These are phyloP conservation scores for Echria macrotheca DNA, from an alignment of 495 filamentous ascomycete genomes.

Conservation along the genomic window DNA sequence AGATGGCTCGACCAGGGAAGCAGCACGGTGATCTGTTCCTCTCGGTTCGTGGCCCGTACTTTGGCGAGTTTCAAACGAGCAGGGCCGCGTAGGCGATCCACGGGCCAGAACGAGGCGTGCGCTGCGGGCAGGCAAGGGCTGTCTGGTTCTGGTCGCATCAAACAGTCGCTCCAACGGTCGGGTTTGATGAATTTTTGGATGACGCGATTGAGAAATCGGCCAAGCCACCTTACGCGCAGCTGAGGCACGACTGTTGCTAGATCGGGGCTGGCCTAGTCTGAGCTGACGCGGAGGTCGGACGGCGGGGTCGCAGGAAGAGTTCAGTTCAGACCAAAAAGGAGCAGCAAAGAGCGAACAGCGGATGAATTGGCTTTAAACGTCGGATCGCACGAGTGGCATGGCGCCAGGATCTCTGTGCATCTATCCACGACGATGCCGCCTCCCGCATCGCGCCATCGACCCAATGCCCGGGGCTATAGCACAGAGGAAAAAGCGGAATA, in stretches of 20 bases:
- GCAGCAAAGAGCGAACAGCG: neutral
- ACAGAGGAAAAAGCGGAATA: neutral
- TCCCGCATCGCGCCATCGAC: neutral
- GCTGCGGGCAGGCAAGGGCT: neutral
- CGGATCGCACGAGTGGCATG: too few relatives aligned
- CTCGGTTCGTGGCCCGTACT: neutral
- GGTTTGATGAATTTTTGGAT: neutral
- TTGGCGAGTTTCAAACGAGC: conserved; percentile 7
- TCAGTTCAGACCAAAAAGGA: neutral
- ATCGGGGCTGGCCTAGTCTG: neutral
- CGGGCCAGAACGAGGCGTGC: neutral
- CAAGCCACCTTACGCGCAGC: neutral
- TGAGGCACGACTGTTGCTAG: neutral
- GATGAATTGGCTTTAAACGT: too few relatives aligned
- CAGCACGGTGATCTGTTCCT: conserved; percentile 1
- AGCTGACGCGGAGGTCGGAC: too few relatives aligned
- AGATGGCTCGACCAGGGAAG: conserved; percentile 8
- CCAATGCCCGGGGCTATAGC: neutral
- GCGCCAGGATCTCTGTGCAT: neutral
- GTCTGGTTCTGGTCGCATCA: neutral
- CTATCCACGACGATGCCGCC: conserved; percentile 6
- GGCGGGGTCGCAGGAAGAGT: too few relatives aligned
- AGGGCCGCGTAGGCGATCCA: neutral
- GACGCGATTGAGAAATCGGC: neutral
- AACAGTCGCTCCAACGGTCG: neutral